Evolutionary conservation across 2,329 filamentous ascomycete genomes (phyloP).

Genomic region (Aspergillus neoniger): DNA sequence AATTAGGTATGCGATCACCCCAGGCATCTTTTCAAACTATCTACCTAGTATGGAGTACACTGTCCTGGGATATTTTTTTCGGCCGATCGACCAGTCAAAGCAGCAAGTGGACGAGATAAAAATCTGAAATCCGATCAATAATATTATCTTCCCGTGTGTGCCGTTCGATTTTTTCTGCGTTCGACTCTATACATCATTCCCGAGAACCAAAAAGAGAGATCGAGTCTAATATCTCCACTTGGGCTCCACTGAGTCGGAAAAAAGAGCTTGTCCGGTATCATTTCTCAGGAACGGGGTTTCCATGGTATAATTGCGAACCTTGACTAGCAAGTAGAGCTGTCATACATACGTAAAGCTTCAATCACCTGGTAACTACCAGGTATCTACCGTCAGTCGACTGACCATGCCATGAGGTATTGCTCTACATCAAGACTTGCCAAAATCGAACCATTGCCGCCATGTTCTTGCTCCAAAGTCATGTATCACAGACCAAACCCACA

Average conservation of each 20-base stretch:
- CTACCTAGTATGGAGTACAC: background rate
- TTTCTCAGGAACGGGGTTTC: slow-evolving; percentile 13
- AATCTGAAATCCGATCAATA: slow-evolving; percentile 8
- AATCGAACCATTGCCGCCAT: background rate
- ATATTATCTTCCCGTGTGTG: slow-evolving; percentile 14
- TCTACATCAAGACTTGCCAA: no score
- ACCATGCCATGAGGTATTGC: no score
- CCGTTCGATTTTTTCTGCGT: slow-evolving; percentile 19
- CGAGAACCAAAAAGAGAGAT: slow-evolving; percentile 30
- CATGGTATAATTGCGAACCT: slow-evolving; percentile 1
- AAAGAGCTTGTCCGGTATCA: slow-evolving; percentile 31
- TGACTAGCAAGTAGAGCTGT: slow-evolving; percentile 6
- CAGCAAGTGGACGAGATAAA: background rate
- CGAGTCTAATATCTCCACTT: slow-evolving; percentile 36
- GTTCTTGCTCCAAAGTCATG: background rate
- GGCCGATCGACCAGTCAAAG: slow-evolving; percentile 3
- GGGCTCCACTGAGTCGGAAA: slow-evolving; percentile 35
- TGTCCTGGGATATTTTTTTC: background rate
- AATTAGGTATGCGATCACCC: slow-evolving; percentile 10
- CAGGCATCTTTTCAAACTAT: background rate
- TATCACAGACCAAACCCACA: slow-evolving; percentile 3
- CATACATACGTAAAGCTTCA: slow-evolving; percentile 10
- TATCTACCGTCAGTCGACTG: no score
- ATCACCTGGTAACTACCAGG: background rate
- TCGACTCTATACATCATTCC: slow-evolving; percentile 23